Percentiles rank a stretch among this genome's conserved stretches.
phyloP scores from a whole-genome alignment of 2,329 filamentous ascomycete species.

The Xylariaceae sp. region DNA sequence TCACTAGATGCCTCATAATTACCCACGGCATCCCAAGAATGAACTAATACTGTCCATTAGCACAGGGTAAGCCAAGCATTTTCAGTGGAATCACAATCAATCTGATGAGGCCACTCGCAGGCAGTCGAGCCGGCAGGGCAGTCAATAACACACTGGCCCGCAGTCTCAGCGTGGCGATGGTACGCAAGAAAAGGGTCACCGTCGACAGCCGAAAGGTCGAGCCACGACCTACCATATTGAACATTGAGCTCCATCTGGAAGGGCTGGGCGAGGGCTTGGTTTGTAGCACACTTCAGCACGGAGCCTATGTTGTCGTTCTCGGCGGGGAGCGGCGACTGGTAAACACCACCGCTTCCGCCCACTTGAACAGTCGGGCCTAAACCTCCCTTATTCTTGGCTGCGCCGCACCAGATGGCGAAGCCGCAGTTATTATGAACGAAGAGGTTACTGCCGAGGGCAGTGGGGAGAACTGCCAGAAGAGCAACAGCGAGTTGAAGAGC shows the following conservation, averaged over 20 bases:
- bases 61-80: constrained; percentile 15
- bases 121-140: constrained; percentile 13
- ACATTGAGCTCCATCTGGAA: constrained; percentile 30
- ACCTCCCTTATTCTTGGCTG: constrained; percentile 24
- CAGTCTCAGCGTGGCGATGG: constrained; percentile 24
- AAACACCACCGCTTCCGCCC: neutral
- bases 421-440: constrained; percentile 21
- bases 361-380: constrained; percentile 4
- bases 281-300: constrained; percentile 25
- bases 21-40: no score
- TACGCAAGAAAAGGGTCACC: constrained; percentile 26
- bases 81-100: constrained; percentile 12
- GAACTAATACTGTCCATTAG: neutral
- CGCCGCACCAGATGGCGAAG: constrained; percentile 22
- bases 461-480: constrained; percentile 7
- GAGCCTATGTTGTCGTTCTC: constrained; percentile 26
- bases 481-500: constrained; percentile 4
- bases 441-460: constrained; percentile 12
- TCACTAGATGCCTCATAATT: neutral
- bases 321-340: constrained; percentile 18
- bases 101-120: constrained; percentile 25
- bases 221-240: constrained; percentile 19
- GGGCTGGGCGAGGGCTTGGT: constrained; percentile 4
- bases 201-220: constrained; percentile 27
- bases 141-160: constrained; percentile 22